Evolutionary conservation across 164 flowering plant genomes (phyloP).

Genomic region (Nelumbo lutea): DNA sequence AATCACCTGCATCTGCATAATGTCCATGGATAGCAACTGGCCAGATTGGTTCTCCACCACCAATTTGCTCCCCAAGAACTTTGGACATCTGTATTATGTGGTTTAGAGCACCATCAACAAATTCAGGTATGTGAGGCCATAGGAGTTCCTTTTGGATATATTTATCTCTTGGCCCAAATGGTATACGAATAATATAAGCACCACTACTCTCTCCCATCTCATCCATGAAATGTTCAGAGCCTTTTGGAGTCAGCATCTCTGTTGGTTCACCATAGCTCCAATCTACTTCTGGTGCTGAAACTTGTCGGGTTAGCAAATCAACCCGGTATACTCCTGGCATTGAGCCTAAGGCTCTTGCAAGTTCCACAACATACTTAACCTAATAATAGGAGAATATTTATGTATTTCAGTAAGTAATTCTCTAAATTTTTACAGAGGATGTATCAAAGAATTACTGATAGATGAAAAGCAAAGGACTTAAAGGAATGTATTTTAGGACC

Average conservation of each 20-base stretch:
- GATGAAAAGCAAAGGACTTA: neutral
- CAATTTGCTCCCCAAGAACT: slow-evolving; percentile 89
- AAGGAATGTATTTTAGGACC: neutral
- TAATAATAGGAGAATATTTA: slow-evolving; percentile 19
- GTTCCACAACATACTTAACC: slow-evolving; percentile 99
- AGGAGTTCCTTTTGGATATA: slow-evolving; percentile 78
- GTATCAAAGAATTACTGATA: neutral
- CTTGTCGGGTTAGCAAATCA: slow-evolving; percentile 93
- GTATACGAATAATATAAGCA: slow-evolving; percentile 89
- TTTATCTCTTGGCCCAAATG: slow-evolving; percentile 92
- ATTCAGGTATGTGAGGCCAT: slow-evolving; percentile 96
- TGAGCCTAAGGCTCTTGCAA: slow-evolving; percentile 89
- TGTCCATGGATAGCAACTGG: slow-evolving; percentile 98
- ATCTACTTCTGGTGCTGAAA: slow-evolving; percentile 82
- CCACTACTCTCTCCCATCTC: slow-evolving; percentile 97
- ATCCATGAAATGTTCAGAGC: slow-evolving; percentile 42
- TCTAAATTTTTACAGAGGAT: neutral
- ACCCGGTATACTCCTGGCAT: slow-evolving; percentile 99
- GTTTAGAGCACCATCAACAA: slow-evolving; percentile 93
- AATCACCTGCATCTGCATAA: slow-evolving; percentile 99
- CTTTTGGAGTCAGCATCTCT: slow-evolving; percentile 72
- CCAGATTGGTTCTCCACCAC: slow-evolving; percentile 85
- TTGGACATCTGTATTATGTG: slow-evolving; percentile 91
- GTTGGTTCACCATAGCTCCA: slow-evolving; percentile 98
- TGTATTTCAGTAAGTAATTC: neutral